A percentile compares a stretch with the other conserved stretches of the same genome.
Conservation (phyloP, 768 basidiomycete species). For the Pholiota conissans region DNA sequence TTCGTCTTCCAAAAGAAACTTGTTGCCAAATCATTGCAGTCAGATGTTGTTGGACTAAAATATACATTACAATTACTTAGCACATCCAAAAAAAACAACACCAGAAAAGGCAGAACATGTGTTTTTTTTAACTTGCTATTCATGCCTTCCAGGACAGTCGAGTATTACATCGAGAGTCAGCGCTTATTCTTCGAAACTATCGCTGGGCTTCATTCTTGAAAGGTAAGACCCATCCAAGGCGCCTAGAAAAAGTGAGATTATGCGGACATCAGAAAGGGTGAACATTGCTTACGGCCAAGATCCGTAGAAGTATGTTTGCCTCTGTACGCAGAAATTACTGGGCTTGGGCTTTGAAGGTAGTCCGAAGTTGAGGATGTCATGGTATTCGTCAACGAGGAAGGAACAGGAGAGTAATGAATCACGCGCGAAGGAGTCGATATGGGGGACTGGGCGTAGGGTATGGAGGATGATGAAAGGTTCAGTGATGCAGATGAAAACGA, state of each 20-base stretch:
- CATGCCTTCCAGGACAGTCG: background rate
- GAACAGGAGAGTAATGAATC: constrained; percentile 34
- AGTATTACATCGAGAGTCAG: too few species aligned
- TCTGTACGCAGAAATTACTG: constrained; percentile 42
- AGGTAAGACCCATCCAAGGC: constrained; percentile 44
- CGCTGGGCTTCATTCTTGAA: constrained; percentile 17
- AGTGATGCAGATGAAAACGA: constrained; percentile 17
- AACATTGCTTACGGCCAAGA: constrained; percentile 35
- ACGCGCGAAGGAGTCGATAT: constrained; percentile 40
- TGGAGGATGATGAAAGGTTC: constrained; percentile 10
- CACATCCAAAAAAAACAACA: background rate
- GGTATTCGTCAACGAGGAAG: constrained; percentile 30
- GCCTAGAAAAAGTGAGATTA: constrained; percentile 21
- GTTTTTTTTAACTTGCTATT: background rate
- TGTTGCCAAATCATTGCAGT: too few species aligned
- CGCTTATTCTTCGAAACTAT: background rate
- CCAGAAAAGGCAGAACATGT: background rate
- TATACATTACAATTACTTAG: background rate
- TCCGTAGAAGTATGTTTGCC: constrained; percentile 36
- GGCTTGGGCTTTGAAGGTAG: constrained; percentile 38
- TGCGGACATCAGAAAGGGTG: background rate
- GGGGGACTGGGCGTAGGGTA: constrained; percentile 37
- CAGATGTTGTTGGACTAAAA: background rate
- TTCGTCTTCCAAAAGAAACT: background rate
- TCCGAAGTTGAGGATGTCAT: constrained; percentile 33